Evolutionary conservation across 148 eudicot genomes (phyloP), one percentile per base, ranked within the genome.

Genomic region (Camellia lanceoleosa): DNA sequence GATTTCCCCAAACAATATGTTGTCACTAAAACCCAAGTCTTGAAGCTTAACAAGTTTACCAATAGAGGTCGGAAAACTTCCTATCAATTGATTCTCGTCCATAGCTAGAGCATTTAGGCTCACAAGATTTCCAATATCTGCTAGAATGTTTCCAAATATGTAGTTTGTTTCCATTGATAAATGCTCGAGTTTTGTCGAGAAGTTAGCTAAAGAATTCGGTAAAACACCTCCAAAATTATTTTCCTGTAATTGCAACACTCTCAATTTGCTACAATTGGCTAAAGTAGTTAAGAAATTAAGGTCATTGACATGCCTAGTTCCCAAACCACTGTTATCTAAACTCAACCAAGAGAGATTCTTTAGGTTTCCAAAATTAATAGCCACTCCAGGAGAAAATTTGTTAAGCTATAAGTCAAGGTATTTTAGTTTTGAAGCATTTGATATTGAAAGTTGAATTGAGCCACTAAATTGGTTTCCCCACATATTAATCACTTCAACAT

Each of bases 381-480:
- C 60, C 3, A 85, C 60, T 44, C 38, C 62, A 13, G 85, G 79
- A 0, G 52, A 9, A 19, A 87, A 80, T 0, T 61, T 46, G 44
- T 83, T 89, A 0, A 3, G 0, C 0, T 5, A 3, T 2, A 88
- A 38, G 2, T 55, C 70, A 63, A 86, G 52, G 0, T 1, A 1
- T 20, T 46, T 42, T 3, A 88, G 52, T 2, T 58, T 80, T 30
- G 88, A 81, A 52, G 82, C 83, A 63, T 86, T 86, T 9, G 84
- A 73, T 10, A 88, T 19, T 1, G 86, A 75, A 44, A 46, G 16
- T 0, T 89, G 89, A 59, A 86, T 13, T 16, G 73, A 23, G 51
- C 89, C 91, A 49, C 77, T 80, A 19, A 88, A 47, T 20, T 75
- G 19, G 60, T 84, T 82, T 2, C 5, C 5, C 1, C 44, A 3